Base-by-base conservation (phyloP, 768 basidiomycete species). In the Candolleomyces eurysporus region DNA sequence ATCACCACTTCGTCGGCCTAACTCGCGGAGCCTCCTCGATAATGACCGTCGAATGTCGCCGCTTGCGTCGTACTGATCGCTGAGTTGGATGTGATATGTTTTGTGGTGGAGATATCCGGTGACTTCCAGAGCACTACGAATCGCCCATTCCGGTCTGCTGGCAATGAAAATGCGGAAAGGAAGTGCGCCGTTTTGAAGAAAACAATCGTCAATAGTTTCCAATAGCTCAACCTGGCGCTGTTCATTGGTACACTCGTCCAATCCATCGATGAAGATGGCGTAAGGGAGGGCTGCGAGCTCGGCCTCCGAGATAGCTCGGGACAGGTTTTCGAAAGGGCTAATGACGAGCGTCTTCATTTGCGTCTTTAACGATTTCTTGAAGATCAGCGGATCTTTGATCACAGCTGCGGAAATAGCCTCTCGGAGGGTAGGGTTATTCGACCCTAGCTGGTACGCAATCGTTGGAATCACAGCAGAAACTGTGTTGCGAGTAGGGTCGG, bases 161-260 rank as follows among this genome's bases (percentile, higher is more conserved):
- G 57, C 5, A 30, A 58, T 8, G 17, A 49, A 14, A 13, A 58
- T 31, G 9, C 16, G 48, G 48, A 49, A 58, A 26, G 57, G 46
- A 21, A 46, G 45, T 7, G 16, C 45, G 0, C 9, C 19, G 1
- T 31, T 45, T 8, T n/a, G 9, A 10, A 49, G 16, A 14, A 57
- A 8, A 17, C 43, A 22, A 14, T 58, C 30, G 5, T 49, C 36
- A 31, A 49, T 32, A 5, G 57, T 30, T 11, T 3, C 10, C 30
- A 58, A 36, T 6, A 49, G 16, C 10, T 48, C 57, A 3, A 9
- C 16, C 22, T 58, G 57, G 9, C 57, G 46, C 2, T 59, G 31
- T 11, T 56, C 51, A 2, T 58, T 63, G 4, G n/a, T n/a, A 42
- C 64, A 67, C 22, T 67, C 64, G 43, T 67, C 64, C 16, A 57